phyloP scores from a whole-genome alignment of 805 yeast genomes.

The Zygosaccharomyces rouxii region DNA sequence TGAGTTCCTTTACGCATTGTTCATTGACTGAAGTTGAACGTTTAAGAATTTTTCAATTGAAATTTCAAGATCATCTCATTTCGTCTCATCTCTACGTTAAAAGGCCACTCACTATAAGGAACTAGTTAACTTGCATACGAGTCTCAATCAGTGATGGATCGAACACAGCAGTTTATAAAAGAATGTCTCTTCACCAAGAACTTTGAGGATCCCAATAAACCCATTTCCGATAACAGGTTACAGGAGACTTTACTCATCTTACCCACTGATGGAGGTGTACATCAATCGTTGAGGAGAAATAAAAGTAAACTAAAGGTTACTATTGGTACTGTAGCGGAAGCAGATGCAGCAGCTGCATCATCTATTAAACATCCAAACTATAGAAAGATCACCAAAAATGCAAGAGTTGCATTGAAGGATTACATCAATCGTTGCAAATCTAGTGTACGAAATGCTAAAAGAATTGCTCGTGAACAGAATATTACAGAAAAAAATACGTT shows the following conservation, averaged over 20 bases:
- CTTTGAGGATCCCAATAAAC: constrained; percentile 29
- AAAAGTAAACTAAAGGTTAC: constrained; percentile 17
- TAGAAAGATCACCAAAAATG: constrained; percentile 27
- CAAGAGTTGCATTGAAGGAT: constrained; percentile 32
- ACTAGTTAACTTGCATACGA: neutral
- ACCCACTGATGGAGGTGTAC: constrained; percentile 36
- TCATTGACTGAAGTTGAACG: neutral
- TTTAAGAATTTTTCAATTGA: neutral
- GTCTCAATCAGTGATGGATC: constrained; percentile 22
- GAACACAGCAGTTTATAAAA: constrained; percentile 30
- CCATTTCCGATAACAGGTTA: constrained; percentile 32
- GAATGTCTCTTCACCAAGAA: constrained; percentile 29
- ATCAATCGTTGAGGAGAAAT: constrained; percentile 22
- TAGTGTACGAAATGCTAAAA: constrained; percentile 25
- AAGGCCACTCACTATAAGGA: too few species aligned
- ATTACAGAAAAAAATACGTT: constrained; percentile 18
- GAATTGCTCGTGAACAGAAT: constrained; percentile 24
- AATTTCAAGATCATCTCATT: constrained; percentile 3
- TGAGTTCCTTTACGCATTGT: neutral
- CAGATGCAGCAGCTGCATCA: constrained; percentile 3
- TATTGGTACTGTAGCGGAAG: constrained; percentile 1
- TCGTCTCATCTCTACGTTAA: neutral
- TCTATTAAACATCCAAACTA: constrained; percentile 23
- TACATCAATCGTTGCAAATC: constrained; percentile 24
- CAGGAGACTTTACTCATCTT: constrained; percentile 29